Evolutionary conservation across 164 flowering plant genomes (phyloP).

Genomic region (Berberis thunbergii): DNA sequence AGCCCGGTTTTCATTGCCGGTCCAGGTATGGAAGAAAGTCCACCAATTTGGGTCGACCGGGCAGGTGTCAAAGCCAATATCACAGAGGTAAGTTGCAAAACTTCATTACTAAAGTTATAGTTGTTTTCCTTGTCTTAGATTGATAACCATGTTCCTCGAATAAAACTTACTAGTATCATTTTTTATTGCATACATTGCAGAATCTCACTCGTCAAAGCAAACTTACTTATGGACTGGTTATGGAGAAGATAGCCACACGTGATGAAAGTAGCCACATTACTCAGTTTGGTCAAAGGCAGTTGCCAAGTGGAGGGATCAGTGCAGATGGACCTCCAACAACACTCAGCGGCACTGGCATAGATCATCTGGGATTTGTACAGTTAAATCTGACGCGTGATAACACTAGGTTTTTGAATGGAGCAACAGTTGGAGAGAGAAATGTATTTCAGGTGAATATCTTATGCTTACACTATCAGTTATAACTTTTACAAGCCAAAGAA

Average conservation of each 20-base stretch:
- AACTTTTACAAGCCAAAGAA: neutral
- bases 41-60: conserved; percentile 98
- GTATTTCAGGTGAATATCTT: conserved; percentile 76
- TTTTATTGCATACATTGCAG: conserved; percentile 25
- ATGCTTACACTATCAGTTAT: neutral
- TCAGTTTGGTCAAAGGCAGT: conserved; percentile 73
- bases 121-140: no score
- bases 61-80: conserved; percentile 88
- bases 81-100: conserved; percentile 57
- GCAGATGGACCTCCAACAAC: conserved; percentile 99
- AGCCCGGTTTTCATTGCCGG: conserved; percentile 99
- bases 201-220: conserved; percentile 92
- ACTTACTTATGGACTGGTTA: conserved; percentile 89
- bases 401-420: conserved; percentile 90
- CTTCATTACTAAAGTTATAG: neutral
- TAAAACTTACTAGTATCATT: no score
- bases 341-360: conserved; percentile 93
- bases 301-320: conserved; percentile 89
- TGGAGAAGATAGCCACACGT: conserved; percentile 97
- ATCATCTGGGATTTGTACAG: conserved; percentile 82
- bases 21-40: conserved; percentile 96
- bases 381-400: conserved; percentile 96
- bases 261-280: conserved; percentile 93
- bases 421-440: conserved; percentile 88
- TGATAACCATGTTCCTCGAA: no score